Evolutionary conservation across 129 eudicot species (phyloP), one percentile per base, ranked within the genome.

Genomic region (Tagetes erecta): DNA sequence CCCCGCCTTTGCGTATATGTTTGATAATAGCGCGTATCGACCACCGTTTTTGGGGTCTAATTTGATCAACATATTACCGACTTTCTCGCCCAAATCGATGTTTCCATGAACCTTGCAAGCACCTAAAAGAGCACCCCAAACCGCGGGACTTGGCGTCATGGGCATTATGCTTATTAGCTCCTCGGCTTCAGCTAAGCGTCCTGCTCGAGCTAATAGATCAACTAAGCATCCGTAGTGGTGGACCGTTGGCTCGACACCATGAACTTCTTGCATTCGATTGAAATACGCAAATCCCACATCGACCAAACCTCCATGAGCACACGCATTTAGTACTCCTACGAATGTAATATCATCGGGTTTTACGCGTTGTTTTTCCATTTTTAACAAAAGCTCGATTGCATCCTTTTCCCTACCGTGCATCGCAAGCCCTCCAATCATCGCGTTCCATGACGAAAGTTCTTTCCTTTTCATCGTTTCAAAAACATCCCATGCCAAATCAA

Each of bases 401-500:
- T 88, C 90, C 46, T 82, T 80, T 47, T 86, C 90, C 52, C 94
- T 64, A 13, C 94, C 90, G 33, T 85, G 88, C 78, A 85, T 85
- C 11, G 86, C 88, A n/a, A 88, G 88, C 49, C 88, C 94, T 6
- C 90, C 85, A 74, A 88, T 85, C 94, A 88, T 88, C n/a, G 90
- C 94, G 47, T 88, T 88, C 88, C 88, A 88, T 47, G 90, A 64
- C 39, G 80, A 88, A 4, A 83, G 60, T 39, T 76, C 81, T 65
- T 83, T 88, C 10, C 8, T 59, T 66, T 76, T 65, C 80, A 83
- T 85, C 27, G 64, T 76, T 51, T 88, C 94, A 0, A 88, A 88
- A 73, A 85, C 86, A 3, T 81, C 94, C 94, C 90, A 85, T 6
- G 94, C 86, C 71, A 88, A 74, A 72, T 88, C 90, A 38, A 88